Conservation (phyloP, 1,284 basidiomycete genomes). For the Tetrapyrgos nigripes region DNA sequence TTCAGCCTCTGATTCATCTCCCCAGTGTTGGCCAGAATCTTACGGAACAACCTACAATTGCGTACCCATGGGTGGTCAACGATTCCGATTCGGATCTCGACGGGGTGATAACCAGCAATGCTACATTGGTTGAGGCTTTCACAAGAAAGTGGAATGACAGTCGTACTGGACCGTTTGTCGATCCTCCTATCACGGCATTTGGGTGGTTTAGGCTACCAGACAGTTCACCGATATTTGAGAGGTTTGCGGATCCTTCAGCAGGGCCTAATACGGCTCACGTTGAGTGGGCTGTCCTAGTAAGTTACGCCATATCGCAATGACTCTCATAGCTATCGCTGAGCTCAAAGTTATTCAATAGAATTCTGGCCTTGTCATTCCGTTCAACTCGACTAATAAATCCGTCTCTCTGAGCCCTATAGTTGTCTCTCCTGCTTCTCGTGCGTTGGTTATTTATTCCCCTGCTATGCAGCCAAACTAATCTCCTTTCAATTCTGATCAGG, state of each 20-base stretch:
- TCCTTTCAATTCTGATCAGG: slow-evolving; percentile 5
- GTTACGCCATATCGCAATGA: slow-evolving; percentile 31
- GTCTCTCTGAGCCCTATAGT: slow-evolving; percentile 10
- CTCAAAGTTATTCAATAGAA: not conserved
- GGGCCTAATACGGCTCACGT: slow-evolving; percentile 22
- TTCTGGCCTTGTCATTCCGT: slow-evolving; percentile 6
- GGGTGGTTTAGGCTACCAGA: slow-evolving; percentile 29
- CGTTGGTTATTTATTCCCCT: not conserved
- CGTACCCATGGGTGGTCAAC: slow-evolving; percentile 26
- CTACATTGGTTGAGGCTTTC: slow-evolving; percentile 14
- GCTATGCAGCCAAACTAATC: not conserved
- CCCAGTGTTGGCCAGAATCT: slow-evolving; percentile 40
- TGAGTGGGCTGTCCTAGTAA: slow-evolving; percentile 19
- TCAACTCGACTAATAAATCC: slow-evolving; percentile 16
- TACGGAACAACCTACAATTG: slow-evolving; percentile 38
- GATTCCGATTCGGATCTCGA: slow-evolving; percentile 20
- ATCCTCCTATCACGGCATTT: slow-evolving; percentile 22
- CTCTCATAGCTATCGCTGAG: not conserved
- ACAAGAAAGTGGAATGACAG: slow-evolving; percentile 25
- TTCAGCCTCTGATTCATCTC: slow-evolving; percentile 28
- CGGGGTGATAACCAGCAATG: slow-evolving; percentile 24
- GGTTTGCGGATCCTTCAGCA: slow-evolving; percentile 21
- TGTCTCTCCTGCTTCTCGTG: slow-evolving; percentile 21
- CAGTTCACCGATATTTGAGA: slow-evolving; percentile 14
- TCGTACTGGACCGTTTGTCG: slow-evolving; percentile 26